phyloP scores from a whole-genome alignment of 2,329 filamentous ascomycete genomes.

The Trichoderma semiorbis region DNA sequence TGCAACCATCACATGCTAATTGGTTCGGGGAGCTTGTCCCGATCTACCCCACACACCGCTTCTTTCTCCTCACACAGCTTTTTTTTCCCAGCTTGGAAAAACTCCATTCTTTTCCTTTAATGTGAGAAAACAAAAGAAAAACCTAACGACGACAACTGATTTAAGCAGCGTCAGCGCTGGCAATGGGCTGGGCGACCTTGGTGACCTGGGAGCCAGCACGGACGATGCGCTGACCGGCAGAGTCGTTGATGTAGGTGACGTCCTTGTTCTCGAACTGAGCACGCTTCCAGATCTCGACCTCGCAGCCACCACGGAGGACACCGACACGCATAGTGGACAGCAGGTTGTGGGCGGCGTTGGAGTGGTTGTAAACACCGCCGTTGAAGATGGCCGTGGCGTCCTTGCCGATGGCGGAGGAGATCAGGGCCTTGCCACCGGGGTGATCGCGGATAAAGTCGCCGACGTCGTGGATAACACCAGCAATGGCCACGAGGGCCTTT shows the following conservation, averaged over 20 bases:
- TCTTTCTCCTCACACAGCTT: background rate
- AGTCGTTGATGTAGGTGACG: conserved; percentile 74
- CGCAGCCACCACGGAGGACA: conserved; percentile 80
- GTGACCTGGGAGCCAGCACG: conserved; percentile 84
- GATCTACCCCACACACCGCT: background rate
- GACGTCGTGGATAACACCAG: conserved; percentile 83
- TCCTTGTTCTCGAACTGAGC: conserved; percentile 82
- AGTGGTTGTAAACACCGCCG: conserved; percentile 85
- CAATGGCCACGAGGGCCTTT: conserved; percentile 71
- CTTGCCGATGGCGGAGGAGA: conserved; percentile 77
- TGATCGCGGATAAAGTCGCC: conserved; percentile 83
- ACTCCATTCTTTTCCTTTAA: background rate
- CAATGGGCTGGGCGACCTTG: conserved; percentile 73
- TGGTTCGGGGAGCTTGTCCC: background rate
- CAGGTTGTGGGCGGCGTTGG: conserved; percentile 85
- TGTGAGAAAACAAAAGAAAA: background rate
- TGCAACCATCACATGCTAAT: background rate
- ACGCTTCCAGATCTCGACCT: conserved; percentile 92
- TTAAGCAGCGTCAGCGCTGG: conserved; percentile 79
- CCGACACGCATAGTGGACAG: conserved; percentile 85
- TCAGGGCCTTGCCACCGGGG: conserved; percentile 86
- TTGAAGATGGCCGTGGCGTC: conserved; percentile 90
- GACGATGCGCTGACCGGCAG: conserved; percentile 74
- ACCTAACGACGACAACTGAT: background rate
- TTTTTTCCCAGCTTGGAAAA: background rate